Conservation (phyloP, 2,329 filamentous ascomycete genomes). For the Aspergillus amoenus region DNA sequence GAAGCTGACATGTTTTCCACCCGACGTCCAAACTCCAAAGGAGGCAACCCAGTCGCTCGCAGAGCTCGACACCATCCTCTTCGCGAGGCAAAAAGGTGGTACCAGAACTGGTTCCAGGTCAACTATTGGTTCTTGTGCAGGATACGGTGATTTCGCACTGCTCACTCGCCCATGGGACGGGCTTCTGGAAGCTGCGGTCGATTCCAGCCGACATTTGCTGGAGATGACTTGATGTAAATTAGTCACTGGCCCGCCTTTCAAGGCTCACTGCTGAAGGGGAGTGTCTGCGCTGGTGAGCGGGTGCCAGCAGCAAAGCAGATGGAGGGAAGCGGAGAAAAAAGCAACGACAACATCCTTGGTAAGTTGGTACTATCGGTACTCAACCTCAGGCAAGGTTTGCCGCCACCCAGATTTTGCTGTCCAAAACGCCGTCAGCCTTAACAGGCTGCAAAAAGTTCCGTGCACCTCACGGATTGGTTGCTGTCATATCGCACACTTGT, state of each 20-base stretch:
- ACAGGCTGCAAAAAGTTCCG: constrained; percentile 29
- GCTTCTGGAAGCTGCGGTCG: background rate
- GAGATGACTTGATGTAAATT: background rate
- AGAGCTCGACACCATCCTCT: constrained; percentile 7
- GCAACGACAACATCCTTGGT: background rate
- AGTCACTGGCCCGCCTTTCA: background rate
- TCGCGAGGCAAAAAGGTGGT: constrained; percentile 4
- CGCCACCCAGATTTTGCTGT: constrained; percentile 3
- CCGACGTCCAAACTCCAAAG: constrained; percentile 11
- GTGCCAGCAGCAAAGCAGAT: background rate
- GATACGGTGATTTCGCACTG: background rate
- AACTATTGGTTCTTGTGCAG: constrained; percentile 7
- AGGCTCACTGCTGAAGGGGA: background rate
- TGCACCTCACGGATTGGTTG: constrained; percentile 8
- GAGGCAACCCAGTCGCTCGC: constrained; percentile 18
- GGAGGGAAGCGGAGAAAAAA: background rate
- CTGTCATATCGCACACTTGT: background rate
- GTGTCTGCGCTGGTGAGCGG: background rate
- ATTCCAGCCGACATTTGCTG: background rate
- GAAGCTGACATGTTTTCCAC: constrained; percentile 14
- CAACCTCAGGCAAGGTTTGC: constrained; percentile 14
- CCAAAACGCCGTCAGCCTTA: constrained; percentile 33
- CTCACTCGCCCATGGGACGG: background rate
- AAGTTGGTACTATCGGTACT: background rate
- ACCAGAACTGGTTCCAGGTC: background rate